Evolutionary conservation across 768 basidiomycete species (phyloP).

Genomic region (Amanita inopinata): DNA sequence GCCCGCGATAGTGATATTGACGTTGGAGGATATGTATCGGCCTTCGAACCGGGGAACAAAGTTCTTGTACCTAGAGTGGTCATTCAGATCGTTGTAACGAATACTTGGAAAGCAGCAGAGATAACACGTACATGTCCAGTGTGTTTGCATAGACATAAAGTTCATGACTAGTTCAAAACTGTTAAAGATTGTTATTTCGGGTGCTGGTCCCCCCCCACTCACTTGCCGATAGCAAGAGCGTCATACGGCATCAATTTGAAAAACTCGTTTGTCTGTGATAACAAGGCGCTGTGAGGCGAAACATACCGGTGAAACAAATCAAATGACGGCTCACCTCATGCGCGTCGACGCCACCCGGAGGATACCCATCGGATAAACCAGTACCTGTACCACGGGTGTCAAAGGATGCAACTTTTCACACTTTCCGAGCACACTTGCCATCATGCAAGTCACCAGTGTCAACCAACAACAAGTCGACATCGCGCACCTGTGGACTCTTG

Average conservation of each 20-base stretch:
- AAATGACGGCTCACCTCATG: slow-evolving; percentile 43
- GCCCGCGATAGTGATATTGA: slow-evolving; percentile 65
- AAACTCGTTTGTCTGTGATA: slow-evolving; percentile 71
- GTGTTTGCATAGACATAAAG: slow-evolving; percentile 63
- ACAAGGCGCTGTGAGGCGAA: too few relatives aligned
- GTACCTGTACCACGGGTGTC: slow-evolving; percentile 37
- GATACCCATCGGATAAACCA: slow-evolving; percentile 70
- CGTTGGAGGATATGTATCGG: slow-evolving; percentile 77
- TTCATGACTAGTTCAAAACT: slow-evolving; percentile 54
- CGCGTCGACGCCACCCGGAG: slow-evolving; percentile 59
- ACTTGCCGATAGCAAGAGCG: slow-evolving; percentile 79
- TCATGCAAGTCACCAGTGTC: slow-evolving; percentile 78
- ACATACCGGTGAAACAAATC: neutral
- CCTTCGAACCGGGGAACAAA: slow-evolving; percentile 60
- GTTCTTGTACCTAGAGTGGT: slow-evolving; percentile 39
- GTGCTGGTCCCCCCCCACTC: slow-evolving; percentile 16
- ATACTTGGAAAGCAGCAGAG: neutral
- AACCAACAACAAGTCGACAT: slow-evolving; percentile 76
- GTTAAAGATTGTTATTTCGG: neutral
- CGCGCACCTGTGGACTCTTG: slow-evolving; percentile 34
- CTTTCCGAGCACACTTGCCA: slow-evolving; percentile 23
- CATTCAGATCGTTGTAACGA: neutral
- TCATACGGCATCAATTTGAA: slow-evolving; percentile 71
- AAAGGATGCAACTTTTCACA: neutral
- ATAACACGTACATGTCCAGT: slow-evolving; percentile 45